Evolutionary conservation across 805 yeast genomes (phyloP).

Genomic region (Kockiozyma suomiensis): DNA sequence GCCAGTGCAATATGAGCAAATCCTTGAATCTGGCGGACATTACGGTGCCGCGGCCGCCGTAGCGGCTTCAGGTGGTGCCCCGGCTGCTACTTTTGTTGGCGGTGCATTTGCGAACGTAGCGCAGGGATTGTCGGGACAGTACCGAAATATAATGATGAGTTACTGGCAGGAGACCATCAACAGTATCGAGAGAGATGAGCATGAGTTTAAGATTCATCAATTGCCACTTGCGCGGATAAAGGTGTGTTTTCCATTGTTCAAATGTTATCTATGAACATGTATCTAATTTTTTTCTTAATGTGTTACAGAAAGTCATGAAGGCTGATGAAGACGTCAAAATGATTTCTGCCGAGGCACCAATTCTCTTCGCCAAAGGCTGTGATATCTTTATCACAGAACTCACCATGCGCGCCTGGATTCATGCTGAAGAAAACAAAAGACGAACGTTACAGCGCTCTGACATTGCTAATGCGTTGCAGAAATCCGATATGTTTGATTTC

Average conservation of each 20-base stretch:
- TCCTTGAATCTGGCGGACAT: slow-evolving; percentile 35
- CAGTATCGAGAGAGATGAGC: slow-evolving; percentile 83
- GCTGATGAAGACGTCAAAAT: slow-evolving; percentile 71
- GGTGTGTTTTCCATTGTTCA: slow-evolving; percentile 49
- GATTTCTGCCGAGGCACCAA: slow-evolving; percentile 99
- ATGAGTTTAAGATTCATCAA: slow-evolving; percentile 91
- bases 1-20: slow-evolving; percentile 31
- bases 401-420: slow-evolving; percentile 99
- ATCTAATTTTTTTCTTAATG: not conserved
- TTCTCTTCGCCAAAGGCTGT: slow-evolving; percentile 95
- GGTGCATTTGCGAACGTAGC: slow-evolving; percentile 88
- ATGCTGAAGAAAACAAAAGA: slow-evolving; percentile 94
- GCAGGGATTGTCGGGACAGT: slow-evolving; percentile 81
- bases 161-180: slow-evolving; percentile 98
- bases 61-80: slow-evolving; percentile 35
- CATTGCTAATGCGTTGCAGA: slow-evolving; percentile 91
- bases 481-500: slow-evolving; percentile 96
- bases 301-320: slow-evolving; percentile 35
- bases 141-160: slow-evolving; percentile 86
- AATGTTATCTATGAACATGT: too few relatives aligned
- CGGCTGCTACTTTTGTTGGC: slow-evolving; percentile 42
- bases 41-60: slow-evolving; percentile 36
- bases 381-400: slow-evolving; percentile 95
- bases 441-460: slow-evolving; percentile 92
- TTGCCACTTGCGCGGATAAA: slow-evolving; percentile 94